Conservation (phyloP, 768 basidiomycete species). For the Tricholoma hemisulphureum region DNA sequence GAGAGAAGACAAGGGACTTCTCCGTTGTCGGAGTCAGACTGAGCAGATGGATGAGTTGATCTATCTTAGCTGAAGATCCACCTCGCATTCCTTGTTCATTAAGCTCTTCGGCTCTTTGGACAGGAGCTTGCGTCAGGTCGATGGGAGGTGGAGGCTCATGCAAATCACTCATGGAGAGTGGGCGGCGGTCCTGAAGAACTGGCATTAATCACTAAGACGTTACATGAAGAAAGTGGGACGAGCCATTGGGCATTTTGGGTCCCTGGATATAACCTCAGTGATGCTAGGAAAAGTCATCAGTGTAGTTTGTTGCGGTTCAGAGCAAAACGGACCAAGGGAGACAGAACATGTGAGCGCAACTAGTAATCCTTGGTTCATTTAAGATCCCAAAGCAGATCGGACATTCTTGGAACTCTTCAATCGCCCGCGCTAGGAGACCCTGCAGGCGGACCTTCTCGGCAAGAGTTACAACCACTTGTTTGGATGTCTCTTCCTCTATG, state of each 20-base stretch:
- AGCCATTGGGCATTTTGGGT: constrained; percentile 84
- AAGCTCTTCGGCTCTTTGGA: constrained; percentile 39
- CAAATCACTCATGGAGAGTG: constrained; percentile 52
- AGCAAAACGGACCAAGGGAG: constrained; percentile 51
- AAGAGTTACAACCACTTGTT: constrained; percentile 40
- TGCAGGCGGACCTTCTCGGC: constrained; percentile 59
- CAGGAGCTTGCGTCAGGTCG: constrained; percentile 63
- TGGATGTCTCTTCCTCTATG: constrained; percentile 29
- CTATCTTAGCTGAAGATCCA: constrained; percentile 81
- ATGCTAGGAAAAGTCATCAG: constrained; percentile 43
- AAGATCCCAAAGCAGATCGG: constrained; percentile 68
- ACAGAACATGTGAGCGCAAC: constrained; percentile 74
- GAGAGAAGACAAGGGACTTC: constrained; percentile 87
- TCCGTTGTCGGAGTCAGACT: constrained; percentile 64
- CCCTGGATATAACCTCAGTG: constrained; percentile 63
- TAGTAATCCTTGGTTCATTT: constrained; percentile 68
- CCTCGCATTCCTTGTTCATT: constrained; percentile 39
- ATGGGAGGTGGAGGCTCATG: constrained; percentile 63
- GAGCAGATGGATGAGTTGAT: constrained; percentile 74
- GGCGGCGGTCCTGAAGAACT: constrained; percentile 63
- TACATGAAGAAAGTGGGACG: constrained; percentile 3
- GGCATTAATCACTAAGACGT: neutral
- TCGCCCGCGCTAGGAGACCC: constrained; percentile 54
- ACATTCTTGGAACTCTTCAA: constrained; percentile 84
- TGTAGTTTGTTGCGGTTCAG: neutral